phyloP scores from a whole-genome alignment of 2,329 filamentous ascomycete genomes.

The Xylaria sp. region DNA sequence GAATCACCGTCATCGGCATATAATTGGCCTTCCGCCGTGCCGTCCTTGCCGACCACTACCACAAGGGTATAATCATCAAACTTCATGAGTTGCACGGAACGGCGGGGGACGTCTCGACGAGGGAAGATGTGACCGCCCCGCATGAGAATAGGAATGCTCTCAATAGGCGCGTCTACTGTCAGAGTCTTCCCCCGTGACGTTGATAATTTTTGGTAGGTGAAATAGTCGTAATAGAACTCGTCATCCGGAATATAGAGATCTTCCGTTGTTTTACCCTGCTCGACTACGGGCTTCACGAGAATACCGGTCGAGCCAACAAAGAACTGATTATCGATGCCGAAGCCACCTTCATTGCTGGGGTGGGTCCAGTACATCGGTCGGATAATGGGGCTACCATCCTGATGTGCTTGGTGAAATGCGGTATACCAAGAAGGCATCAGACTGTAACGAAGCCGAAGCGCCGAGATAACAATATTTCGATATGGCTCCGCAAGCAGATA shows the following conservation, averaged over 20 bases:
- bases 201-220: constrained; percentile 79
- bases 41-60: constrained; percentile 73
- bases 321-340: constrained; percentile 90
- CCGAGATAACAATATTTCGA: constrained; percentile 84
- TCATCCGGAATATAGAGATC: constrained; percentile 90
- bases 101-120: constrained; percentile 85
- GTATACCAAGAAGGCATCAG: constrained; percentile 96
- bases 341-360: constrained; percentile 85
- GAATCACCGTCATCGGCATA: constrained; percentile 95
- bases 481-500: constrained; percentile 89
- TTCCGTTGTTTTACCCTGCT: constrained; percentile 75
- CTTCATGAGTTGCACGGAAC: constrained; percentile 88
- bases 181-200: constrained; percentile 76
- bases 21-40: constrained; percentile 79
- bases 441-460: constrained; percentile 87
- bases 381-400: constrained; percentile 85
- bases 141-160: constrained; percentile 90
- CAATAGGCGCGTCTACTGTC: constrained; percentile 79
- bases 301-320: constrained; percentile 90
- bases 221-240: constrained; percentile 95
- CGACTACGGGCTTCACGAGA: constrained; percentile 89
- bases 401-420: constrained; percentile 89
- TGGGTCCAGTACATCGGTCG: constrained; percentile 94
- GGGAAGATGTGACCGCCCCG: constrained; percentile 92
- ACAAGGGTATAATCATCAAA: constrained; percentile 96